Percentiles rank a stretch among this genome's conserved stretches.
These are phyloP conservation scores for Francoa sonchifolia DNA, from an alignment of 441 rosid species.

Conservation along the genomic window DNA sequence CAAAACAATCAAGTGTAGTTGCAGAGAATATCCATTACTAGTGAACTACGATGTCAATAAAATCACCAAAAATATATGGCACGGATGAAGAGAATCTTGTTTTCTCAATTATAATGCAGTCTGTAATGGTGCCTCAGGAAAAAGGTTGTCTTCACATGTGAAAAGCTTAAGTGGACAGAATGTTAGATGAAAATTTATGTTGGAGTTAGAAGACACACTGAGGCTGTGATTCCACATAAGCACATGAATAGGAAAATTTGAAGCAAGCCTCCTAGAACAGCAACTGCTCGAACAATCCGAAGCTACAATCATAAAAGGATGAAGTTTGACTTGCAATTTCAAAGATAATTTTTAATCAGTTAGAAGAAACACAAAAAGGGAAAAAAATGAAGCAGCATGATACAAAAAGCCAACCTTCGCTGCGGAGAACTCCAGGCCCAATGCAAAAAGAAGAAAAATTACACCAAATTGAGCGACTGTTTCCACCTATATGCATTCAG, in stretches of 20 bases:
- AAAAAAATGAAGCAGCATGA: conserved; percentile 7
- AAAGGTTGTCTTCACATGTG: no score
- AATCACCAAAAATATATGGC: no score
- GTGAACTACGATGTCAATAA: no score
- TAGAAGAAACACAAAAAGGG: neutral
- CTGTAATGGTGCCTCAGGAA: no score
- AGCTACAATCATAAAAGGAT: conserved; percentile 43
- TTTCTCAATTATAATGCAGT: no score
- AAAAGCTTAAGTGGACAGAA: no score
- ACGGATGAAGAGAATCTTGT: no score
- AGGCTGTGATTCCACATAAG: conserved; percentile 73
- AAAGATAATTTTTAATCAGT: no score
- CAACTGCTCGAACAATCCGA: conserved; percentile 92
- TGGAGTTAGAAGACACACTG: conserved; percentile 50
- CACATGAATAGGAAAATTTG: conserved; percentile 91
- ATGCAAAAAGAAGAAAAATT: conserved; percentile 87
- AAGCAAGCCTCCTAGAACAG: conserved; percentile 88
- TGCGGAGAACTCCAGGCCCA: conserved; percentile 85
- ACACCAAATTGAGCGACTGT: conserved; percentile 98
- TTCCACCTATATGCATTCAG: conserved; percentile 53
- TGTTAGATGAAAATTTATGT: no score
- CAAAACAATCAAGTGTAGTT: no score
- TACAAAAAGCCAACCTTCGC: conserved; percentile 58
- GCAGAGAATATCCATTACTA: no score
- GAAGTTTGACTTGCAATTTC: no score